Conservation (phyloP, 352 stramenopile species). For the Pythium vanterpoolii region DNA sequence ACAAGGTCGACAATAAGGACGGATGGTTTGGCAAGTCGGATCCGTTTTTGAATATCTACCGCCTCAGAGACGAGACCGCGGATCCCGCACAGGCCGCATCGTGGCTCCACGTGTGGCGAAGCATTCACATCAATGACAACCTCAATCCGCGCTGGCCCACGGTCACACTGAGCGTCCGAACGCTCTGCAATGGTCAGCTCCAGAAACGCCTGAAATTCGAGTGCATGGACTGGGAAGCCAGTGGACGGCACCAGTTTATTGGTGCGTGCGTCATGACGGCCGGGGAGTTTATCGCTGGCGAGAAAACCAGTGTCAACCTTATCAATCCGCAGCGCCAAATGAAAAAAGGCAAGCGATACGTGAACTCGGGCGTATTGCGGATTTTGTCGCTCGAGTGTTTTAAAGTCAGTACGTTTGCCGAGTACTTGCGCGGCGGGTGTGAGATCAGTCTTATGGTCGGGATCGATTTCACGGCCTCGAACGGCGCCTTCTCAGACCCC, state of each 20-base stretch:
- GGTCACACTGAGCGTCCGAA: conserved; percentile 56
- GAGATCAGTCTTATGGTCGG: conserved; percentile 78
- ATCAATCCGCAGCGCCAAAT: conserved; percentile 66
- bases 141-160: conserved; percentile 60
- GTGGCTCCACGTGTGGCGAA: conserved; percentile 71
- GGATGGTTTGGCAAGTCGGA: conserved; percentile 75
- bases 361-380: conserved; percentile 62
- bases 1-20: conserved; percentile 78
- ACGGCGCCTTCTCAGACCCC: conserved; percentile 42
- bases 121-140: conserved; percentile 62
- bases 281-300: conserved; percentile 53
- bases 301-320: conserved; percentile 43
- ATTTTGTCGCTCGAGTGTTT: conserved; percentile 58
- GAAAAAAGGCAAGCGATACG: conserved; percentile 72
- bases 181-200: conserved; percentile 66
- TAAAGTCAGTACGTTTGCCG: conserved; percentile 67
- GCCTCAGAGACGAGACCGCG: conserved; percentile 37
- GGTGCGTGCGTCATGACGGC: conserved; percentile 49
- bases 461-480: conserved; percentile 82
- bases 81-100: conserved; percentile 38
- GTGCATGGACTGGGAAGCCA: conserved; percentile 79
- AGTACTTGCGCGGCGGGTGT: conserved; percentile 64
- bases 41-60: conserved; percentile 76
- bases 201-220: conserved; percentile 58
- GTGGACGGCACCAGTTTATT: conserved; percentile 66